These are phyloP conservation scores for Escovopsis sp. DNA, from an alignment of 2,329 filamentous ascomycete species.

Conservation along the genomic window DNA sequence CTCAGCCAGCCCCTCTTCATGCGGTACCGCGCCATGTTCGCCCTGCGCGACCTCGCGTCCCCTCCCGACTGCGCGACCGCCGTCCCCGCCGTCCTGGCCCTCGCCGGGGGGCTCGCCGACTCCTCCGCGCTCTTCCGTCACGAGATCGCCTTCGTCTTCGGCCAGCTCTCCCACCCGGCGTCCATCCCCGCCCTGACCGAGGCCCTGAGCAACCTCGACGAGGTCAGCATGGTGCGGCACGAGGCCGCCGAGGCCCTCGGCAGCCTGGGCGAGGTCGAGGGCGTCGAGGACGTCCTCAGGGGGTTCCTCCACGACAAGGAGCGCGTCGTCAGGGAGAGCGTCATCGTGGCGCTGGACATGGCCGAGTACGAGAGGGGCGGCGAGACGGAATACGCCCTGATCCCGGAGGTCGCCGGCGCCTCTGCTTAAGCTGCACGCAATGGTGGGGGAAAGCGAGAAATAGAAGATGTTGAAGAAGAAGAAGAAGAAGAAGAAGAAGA, in stretches of 20 bases:
- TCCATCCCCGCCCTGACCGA: slow-evolving; percentile 80
- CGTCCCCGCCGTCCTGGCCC: slow-evolving; percentile 68
- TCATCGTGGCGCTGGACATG: slow-evolving; percentile 94
- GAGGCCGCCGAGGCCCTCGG: slow-evolving; percentile 94
- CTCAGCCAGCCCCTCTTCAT: slow-evolving; percentile 68
- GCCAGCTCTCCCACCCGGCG: slow-evolving; percentile 89
- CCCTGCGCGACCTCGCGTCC: slow-evolving; percentile 83
- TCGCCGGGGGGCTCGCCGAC: slow-evolving; percentile 76
- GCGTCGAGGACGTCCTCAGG: slow-evolving; percentile 75
- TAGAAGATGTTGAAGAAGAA: background rate
- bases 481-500: background rate
- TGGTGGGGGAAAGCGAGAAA: slow-evolving; percentile 4
- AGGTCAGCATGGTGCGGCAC: slow-evolving; percentile 93
- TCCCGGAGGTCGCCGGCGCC: slow-evolving; percentile 47
- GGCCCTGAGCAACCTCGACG: slow-evolving; percentile 61
- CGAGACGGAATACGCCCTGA: slow-evolving; percentile 79
- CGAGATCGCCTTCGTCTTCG: slow-evolving; percentile 96
- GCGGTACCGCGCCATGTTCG: slow-evolving; percentile 96
- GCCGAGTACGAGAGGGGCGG: slow-evolving; percentile 88
- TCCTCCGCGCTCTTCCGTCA: slow-evolving; percentile 88
- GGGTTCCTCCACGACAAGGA: slow-evolving; percentile 81
- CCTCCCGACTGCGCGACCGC: slow-evolving; percentile 85
- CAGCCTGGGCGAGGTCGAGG: slow-evolving; percentile 82
- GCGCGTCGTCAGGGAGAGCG: slow-evolving; percentile 84
- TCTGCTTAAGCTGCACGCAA: slow-evolving; percentile 17